Evolutionary conservation across 768 basidiomycete genomes (phyloP).

Genomic region (Leccinum aurantiacum): DNA sequence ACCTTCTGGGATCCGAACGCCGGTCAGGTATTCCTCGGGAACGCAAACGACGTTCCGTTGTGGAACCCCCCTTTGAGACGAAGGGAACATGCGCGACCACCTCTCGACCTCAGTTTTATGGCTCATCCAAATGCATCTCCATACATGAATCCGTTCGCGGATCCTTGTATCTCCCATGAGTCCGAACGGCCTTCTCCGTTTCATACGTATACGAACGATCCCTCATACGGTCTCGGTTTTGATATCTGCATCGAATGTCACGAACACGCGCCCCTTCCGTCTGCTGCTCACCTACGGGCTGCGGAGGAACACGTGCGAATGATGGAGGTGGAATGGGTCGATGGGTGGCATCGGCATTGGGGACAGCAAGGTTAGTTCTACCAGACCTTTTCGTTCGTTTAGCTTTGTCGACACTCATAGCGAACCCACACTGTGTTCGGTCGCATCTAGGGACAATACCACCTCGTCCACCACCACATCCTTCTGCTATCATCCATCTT

Average conservation of each 20-base stretch:
- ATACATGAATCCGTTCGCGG: slow-evolving; percentile 18
- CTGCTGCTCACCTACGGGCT: slow-evolving; percentile 60
- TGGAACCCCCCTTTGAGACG: slow-evolving; percentile 26
- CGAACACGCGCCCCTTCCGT: slow-evolving; percentile 75
- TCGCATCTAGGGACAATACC: slow-evolving; percentile 33
- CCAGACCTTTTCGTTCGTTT: not conserved
- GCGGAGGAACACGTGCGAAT: slow-evolving; percentile 73
- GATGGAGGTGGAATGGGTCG: slow-evolving; percentile 68
- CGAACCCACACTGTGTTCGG: slow-evolving; percentile 5
- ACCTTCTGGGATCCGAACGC: slow-evolving; percentile 53
- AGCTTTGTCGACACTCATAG: slow-evolving; percentile 1
- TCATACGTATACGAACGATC: slow-evolving; percentile 40
- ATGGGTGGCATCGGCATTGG: slow-evolving; percentile 35
- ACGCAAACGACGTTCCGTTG: slow-evolving; percentile 76
- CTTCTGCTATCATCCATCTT: slow-evolving; percentile 68
- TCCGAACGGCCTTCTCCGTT: slow-evolving; percentile 34
- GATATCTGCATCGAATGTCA: slow-evolving; percentile 90
- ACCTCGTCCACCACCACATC: slow-evolving; percentile 68
- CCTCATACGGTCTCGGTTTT: slow-evolving; percentile 60
- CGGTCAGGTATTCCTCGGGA: slow-evolving; percentile 80
- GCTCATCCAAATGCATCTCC: slow-evolving; percentile 4
- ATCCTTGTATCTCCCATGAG: slow-evolving; percentile 15
- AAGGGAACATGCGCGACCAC: slow-evolving; percentile 4
- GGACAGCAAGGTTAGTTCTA: slow-evolving; percentile 15
- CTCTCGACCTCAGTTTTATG: not conserved